Conservation (phyloP, 1,284 basidiomycete species). For the Trichosporon coremiiforme region DNA sequence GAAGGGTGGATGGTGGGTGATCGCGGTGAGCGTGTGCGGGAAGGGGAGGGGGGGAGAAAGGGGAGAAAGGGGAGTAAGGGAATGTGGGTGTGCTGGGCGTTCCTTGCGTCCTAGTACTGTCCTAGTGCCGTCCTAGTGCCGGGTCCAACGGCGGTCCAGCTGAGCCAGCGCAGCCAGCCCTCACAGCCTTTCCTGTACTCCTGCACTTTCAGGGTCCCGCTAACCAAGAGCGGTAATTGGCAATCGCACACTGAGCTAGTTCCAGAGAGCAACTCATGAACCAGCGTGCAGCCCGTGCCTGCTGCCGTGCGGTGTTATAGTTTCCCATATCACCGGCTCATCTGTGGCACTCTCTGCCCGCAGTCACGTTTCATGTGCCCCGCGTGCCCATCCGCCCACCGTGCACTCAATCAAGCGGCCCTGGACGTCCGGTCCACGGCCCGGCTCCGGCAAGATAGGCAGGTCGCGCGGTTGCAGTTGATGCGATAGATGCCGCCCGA, state of each 20-base stretch:
- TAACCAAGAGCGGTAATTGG: slow-evolving; percentile 10
- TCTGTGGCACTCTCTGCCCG: not conserved
- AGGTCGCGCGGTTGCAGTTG: not conserved
- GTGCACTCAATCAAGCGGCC: not conserved
- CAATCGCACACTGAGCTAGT: not conserved
- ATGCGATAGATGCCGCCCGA: slow-evolving; percentile 11
- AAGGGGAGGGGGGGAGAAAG: no score
- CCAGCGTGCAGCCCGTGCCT: not conserved
- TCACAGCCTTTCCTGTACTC: slow-evolving; percentile 13
- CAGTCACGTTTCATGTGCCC: slow-evolving; percentile 11
- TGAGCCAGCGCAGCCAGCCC: not conserved
- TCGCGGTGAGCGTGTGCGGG: not conserved
- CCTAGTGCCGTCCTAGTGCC: no score
- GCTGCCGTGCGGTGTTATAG: not conserved
- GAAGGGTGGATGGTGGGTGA: slow-evolving; percentile 8
- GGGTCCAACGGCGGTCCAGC: no score
- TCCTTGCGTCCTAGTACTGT: not conserved
- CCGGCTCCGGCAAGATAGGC: slow-evolving; percentile 8
- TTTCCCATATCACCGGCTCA: not conserved
- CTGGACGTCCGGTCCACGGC: slow-evolving; percentile 7
- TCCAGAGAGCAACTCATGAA: not conserved
- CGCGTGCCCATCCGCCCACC: not conserved
- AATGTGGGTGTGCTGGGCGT: slow-evolving; percentile 13
- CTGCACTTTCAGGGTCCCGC: not conserved
- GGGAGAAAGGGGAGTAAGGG: not conserved